phyloP scores from a whole-genome alignment of 768 basidiomycete genomes.

The Auriculariales sp. region DNA sequence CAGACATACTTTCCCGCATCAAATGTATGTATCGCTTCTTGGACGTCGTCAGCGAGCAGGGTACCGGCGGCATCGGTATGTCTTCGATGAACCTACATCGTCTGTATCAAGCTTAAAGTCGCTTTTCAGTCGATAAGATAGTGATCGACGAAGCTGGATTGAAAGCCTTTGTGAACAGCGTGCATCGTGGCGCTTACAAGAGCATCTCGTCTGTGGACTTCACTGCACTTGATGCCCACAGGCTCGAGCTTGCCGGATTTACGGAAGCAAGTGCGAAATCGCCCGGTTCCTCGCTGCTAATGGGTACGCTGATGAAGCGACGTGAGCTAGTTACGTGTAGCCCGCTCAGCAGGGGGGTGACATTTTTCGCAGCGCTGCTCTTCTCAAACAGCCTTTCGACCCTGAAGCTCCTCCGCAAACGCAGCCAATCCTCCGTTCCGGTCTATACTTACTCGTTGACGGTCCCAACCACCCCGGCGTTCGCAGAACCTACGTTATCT shows the following conservation, averaged over 20 bases:
- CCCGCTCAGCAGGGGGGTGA: too few species aligned
- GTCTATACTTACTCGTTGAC: slow-evolving; percentile 30
- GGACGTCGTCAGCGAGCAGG: too few species aligned
- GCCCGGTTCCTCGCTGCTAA: slow-evolving; percentile 27
- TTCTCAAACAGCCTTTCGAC: neutral
- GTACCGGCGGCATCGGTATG: too few species aligned
- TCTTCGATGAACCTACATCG: neutral
- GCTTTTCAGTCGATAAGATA: slow-evolving; percentile 39
- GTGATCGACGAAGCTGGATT: slow-evolving; percentile 42
- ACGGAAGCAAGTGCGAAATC: slow-evolving; percentile 33
- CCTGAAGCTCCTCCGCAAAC: neutral
- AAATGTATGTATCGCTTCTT: slow-evolving; percentile 53
- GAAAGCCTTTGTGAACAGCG: slow-evolving; percentile 29
- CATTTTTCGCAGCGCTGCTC: neutral
- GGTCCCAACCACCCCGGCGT: slow-evolving; percentile 3
- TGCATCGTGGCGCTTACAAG: slow-evolving; percentile 35
- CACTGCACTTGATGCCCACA: slow-evolving; percentile 28
- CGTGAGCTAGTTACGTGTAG: too few species aligned
- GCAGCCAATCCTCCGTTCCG: slow-evolving; percentile 26
- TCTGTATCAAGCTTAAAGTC: neutral
- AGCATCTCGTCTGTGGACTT: slow-evolving; percentile 46
- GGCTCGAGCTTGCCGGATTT: slow-evolving; percentile 37
- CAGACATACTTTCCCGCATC: slow-evolving; percentile 93
- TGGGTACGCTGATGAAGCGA: slow-evolving; percentile 21
- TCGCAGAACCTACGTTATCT: slow-evolving; percentile 29